Evolutionary conservation across 176 grass and related monocot species (phyloP).

Genomic region (Carex littledalei): DNA sequence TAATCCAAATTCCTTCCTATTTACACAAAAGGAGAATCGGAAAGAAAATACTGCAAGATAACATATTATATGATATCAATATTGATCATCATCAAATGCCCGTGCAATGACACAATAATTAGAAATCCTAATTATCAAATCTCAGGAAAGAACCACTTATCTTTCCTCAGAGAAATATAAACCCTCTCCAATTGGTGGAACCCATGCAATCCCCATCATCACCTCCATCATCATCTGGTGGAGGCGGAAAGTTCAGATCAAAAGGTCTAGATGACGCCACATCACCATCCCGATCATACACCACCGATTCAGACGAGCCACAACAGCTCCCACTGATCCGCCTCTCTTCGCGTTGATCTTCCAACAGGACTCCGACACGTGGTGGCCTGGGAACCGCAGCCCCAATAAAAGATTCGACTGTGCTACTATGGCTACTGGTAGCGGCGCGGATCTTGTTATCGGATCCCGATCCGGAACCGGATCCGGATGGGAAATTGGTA

Average conservation of each 20-base stretch:
- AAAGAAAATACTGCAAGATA: slow-evolving; percentile 14
- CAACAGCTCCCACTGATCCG: slow-evolving; percentile 66
- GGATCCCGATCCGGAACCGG: background rate
- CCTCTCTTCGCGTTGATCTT: slow-evolving; percentile 18
- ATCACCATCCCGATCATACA: slow-evolving; percentile 42
- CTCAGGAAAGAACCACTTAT: slow-evolving; percentile 18
- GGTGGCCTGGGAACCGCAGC: slow-evolving; percentile 27
- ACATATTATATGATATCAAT: slow-evolving; percentile 6
- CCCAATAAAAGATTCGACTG: slow-evolving; percentile 67
- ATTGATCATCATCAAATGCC: slow-evolving; percentile 13
- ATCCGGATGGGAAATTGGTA: slow-evolving; percentile 45
- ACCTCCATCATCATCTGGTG: slow-evolving; percentile 12
- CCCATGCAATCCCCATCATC: slow-evolving; percentile 52
- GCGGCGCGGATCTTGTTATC: slow-evolving; percentile 17
- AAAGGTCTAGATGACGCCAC: slow-evolving; percentile 46
- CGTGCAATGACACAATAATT: slow-evolving; percentile 15
- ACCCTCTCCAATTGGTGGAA: slow-evolving; percentile 17
- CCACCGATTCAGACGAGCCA: slow-evolving; percentile 54
- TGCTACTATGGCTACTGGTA: slow-evolving; percentile 76
- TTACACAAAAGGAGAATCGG: slow-evolving; percentile 17
- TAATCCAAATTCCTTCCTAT: slow-evolving; percentile 22
- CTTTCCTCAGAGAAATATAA: slow-evolving; percentile 27
- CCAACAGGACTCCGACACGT: background rate
- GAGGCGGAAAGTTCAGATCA: slow-evolving; percentile 67
- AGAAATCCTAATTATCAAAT: slow-evolving; percentile 21